These are phyloP conservation scores for Cucurbita argyrosperma DNA, from an alignment of 306 rosid genomes.

Conservation along the genomic window DNA sequence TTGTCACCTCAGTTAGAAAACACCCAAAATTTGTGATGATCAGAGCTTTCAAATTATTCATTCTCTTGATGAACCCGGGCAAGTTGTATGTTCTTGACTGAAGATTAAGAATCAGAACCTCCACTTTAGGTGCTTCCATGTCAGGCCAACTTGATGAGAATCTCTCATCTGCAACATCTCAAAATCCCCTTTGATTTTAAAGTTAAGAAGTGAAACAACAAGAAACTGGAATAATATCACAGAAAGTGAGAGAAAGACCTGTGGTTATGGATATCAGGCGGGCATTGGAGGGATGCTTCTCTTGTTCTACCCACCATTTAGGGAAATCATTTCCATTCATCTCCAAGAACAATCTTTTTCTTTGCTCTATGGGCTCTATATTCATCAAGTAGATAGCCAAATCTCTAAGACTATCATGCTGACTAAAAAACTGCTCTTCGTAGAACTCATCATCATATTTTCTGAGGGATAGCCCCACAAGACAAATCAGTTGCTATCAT, in stretches of 20 bases:
- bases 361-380: constrained; percentile 11
- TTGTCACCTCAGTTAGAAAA: constrained; percentile 19
- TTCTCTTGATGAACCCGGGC: constrained; percentile 31
- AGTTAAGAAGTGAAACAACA: background rate
- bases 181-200: background rate
- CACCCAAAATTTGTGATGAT: constrained; percentile 33
- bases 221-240: constrained; percentile 13
- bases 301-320: constrained; percentile 31
- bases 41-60: constrained; percentile 44
- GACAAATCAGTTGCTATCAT: too few relatives aligned
- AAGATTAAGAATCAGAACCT: constrained; percentile 44
- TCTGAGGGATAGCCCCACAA: constrained; percentile 9
- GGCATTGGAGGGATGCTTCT: constrained; percentile 19
- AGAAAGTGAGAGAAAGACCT: constrained; percentile 21
- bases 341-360: constrained; percentile 34
- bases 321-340: constrained; percentile 30
- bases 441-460: constrained; percentile 22
- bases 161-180: constrained; percentile 35
- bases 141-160: constrained; percentile 35
- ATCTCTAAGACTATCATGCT: constrained; percentile 49
- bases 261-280: constrained; percentile 45
- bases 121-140: constrained; percentile 26
- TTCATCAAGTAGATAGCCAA: constrained; percentile 31
- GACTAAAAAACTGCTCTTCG: constrained; percentile 33
- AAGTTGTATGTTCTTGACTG: constrained; percentile 16